Evolutionary conservation across 176 grass and related monocot species (phyloP), one percentile per base, ranked within the genome.

Genomic region (Triticum monococcum): DNA sequence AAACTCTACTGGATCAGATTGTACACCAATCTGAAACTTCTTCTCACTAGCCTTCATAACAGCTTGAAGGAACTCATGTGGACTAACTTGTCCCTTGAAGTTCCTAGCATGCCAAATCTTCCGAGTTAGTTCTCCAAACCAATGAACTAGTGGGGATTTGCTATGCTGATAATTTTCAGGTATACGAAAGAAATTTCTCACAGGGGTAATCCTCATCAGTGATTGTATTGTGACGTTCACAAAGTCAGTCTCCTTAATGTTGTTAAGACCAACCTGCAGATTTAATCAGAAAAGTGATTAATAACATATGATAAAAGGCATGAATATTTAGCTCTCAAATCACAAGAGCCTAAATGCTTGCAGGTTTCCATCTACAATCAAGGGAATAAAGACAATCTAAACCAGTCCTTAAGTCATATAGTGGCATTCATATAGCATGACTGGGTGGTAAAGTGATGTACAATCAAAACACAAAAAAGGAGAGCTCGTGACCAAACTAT

Each of bases 71-170:
- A 98, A 98, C 72, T 98, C 96, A 85, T 98, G 96, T 78, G 96
- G 96, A 65, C 96, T 98, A 73, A 98, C 96, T 90, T 98, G 96
- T 24, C 96, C 96, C 86, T 98, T 98, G 90, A 98, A 98, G 86
- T 98, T 98, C 75, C 93, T 92, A 48, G 92, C 87, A 92, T 98
- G 93, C 96, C 96, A 98, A 86, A 98, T 94, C 86, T 98, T 98
- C 37, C 96, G 91, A 68, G 91, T 98, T 68, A 98, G 79, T 86
- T 98, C 96, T 73, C 96, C 96, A 87, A 96, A 98, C 45, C 96
- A 90, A 83, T 98, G 93, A 79, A 98, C 93, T 69, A 98, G 87
- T 54, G 96, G 88, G 11, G 96, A 98, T 90, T 96, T 98, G 43
- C 85, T 92, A 78, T 94, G 92, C 83, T 89, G 84, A 77, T 98